Base-by-base conservation (phyloP, 345 rosid genomes). In the Balakata baccata region DNA sequence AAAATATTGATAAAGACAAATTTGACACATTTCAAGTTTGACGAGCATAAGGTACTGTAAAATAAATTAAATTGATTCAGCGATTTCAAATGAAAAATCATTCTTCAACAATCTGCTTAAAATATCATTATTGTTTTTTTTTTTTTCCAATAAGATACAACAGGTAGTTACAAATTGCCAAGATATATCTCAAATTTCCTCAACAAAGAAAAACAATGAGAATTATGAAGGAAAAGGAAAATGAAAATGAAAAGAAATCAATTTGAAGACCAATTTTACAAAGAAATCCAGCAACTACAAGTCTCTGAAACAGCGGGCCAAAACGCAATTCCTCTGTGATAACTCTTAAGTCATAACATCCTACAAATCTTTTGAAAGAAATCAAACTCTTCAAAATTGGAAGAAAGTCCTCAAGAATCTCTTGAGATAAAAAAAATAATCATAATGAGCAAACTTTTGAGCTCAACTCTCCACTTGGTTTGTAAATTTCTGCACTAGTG, bases 401-500 rank as follows among this genome's bases (percentile, higher is more conserved):
- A 66, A 1, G 46, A 13, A 60, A 39, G 4, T 7, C 52, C 5
- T 20, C 7, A 39, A 17, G n/a, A 18, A 16, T 41, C 13, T 38
- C 18, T 22, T 47, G n/a, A n/a, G n/a, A n/a, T n/a, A n/a, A n/a
- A n/a, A n/a, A n/a, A n/a, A n/a, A n/a, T n/a, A n/a, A n/a, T 13
- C 7, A 12, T n/a, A n/a, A 49, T 34, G 22, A 3, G 34, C 9
- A 20, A 66, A 58, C 39, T 9, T 25, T 38, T 58, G n/a, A 29
- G 22, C 77, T 75, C 73, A 70, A 60, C 57, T 70, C 79, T 70
- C 74, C 8, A 54, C 77, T 29, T 62, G 77, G 63, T 63, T 80
- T 10, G 77, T 61, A 37, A 64, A 72, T 47, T 67, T 72, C 34
- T 23, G 71, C 34, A 78, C 79, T 56, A 90, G 79, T 49, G 98